A percentile compares a stretch with the other conserved stretches of the same genome.
Conservation (phyloP, 352 stramenopile species). For the Phytophthora citricola region DNA sequence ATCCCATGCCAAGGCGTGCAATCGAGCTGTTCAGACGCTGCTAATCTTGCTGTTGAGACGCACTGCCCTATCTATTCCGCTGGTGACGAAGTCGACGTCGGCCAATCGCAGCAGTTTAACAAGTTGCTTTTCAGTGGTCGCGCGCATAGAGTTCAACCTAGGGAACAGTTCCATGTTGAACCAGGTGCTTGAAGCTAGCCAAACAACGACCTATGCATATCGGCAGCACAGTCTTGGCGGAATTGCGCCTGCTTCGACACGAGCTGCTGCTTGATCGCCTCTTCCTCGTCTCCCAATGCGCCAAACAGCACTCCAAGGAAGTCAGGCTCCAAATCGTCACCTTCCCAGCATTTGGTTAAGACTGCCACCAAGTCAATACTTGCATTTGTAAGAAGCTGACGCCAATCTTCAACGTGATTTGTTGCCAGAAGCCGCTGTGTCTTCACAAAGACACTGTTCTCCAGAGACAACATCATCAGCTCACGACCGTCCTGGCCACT, state of each 20-base stretch:
- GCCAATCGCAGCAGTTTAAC: slow-evolving; percentile 13
- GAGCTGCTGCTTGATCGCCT: slow-evolving; percentile 41
- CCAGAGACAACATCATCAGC: slow-evolving; percentile 38
- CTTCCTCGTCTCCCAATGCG: slow-evolving; percentile 43
- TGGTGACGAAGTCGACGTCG: slow-evolving; percentile 11
- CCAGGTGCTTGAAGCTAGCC: slow-evolving; percentile 18
- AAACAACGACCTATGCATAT: slow-evolving; percentile 38
- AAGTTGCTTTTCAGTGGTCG: slow-evolving; percentile 28
- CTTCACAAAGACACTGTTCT: slow-evolving; percentile 9
- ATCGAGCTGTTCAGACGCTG: slow-evolving; percentile 3
- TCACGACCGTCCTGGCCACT: slow-evolving; percentile 39
- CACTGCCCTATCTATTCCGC: slow-evolving; percentile 17
- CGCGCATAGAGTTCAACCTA: slow-evolving; percentile 13
- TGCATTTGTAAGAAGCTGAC: slow-evolving; percentile 39
- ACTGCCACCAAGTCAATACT: slow-evolving; percentile 49
- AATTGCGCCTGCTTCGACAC: slow-evolving; percentile 54
- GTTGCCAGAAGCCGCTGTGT: slow-evolving; percentile 31
- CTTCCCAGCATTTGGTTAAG: slow-evolving; percentile 57
- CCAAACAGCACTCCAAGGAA: slow-evolving; percentile 43
- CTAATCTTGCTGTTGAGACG: slow-evolving; percentile 32
- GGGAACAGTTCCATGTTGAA: slow-evolving; percentile 13
- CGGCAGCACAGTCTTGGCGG: slow-evolving; percentile 23
- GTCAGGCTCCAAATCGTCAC: slow-evolving; percentile 20
- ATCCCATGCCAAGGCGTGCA: not conserved
- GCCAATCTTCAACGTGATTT: slow-evolving; percentile 32